These are phyloP conservation scores for Tylopilus felleus DNA, from an alignment of 768 basidiomycete genomes.

Conservation along the genomic window DNA sequence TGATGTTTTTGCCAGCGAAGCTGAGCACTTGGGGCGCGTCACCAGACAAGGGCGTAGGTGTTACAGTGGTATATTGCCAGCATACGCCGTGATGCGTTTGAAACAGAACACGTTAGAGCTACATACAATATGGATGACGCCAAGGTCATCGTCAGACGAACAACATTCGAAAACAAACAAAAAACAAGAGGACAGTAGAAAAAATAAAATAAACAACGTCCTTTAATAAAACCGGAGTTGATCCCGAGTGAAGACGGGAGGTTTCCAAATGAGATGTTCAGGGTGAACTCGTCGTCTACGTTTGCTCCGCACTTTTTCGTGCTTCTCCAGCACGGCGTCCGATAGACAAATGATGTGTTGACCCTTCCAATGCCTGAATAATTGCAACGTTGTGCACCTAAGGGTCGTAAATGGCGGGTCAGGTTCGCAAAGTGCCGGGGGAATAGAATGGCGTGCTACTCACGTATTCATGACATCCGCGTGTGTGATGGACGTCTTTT, in stretches of 20 bases:
- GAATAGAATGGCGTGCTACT: constrained; percentile 34
- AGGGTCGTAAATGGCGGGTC: neutral
- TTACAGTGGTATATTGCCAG: constrained; percentile 18
- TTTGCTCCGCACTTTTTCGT: constrained; percentile 81
- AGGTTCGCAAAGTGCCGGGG: neutral
- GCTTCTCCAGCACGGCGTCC: constrained; percentile 85
- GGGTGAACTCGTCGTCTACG: constrained; percentile 75
- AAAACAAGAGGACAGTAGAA: neutral
- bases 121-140: constrained; percentile 18
- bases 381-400: constrained; percentile 89
- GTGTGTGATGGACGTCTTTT: constrained; percentile 92
- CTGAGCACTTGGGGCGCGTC: neutral
- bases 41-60: constrained; percentile 4
- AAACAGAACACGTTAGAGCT: constrained; percentile 21
- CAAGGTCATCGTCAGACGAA: constrained; percentile 5
- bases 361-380: constrained; percentile 96
- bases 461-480: constrained; percentile 98
- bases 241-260: constrained; percentile 87
- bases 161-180: neutral
- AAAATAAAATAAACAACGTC: neutral
- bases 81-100: constrained; percentile 9
- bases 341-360: constrained; percentile 91
- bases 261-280: constrained; percentile 86
- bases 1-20: neutral
- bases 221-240: constrained; percentile 67